A percentile compares a stretch with the other conserved stretches of the same genome.
Evolutionary conservation across 1,284 basidiomycete species (phyloP).

Genomic region (Neonothopanus nambi): DNA sequence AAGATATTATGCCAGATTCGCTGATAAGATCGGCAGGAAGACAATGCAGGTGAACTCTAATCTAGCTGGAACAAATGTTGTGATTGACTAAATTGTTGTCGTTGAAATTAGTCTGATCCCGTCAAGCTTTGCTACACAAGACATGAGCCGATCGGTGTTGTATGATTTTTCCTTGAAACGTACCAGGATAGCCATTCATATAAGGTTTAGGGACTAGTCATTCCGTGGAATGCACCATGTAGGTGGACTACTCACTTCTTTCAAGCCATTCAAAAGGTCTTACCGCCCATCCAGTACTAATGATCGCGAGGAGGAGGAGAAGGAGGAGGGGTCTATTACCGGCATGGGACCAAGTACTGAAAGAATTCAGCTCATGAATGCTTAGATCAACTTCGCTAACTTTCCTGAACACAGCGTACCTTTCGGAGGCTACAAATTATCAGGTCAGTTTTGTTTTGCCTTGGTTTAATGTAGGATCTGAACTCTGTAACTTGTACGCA

Average conservation of each 20-base stretch:
- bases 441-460: slow-evolving; percentile 36
- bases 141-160: slow-evolving; percentile 88
- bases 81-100: too few relatives aligned
- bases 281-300: slow-evolving; percentile 23
- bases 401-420: slow-evolving; percentile 4
- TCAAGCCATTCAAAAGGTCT: too few relatives aligned
- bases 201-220: slow-evolving; percentile 34
- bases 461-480: too few relatives aligned
- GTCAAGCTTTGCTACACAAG: slow-evolving; percentile 72
- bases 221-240: slow-evolving; percentile 55
- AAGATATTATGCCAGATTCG: slow-evolving; percentile 49
- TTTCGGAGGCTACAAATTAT: slow-evolving; percentile 47
- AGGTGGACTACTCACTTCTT: slow-evolving; percentile 23
- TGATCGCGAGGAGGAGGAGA: slow-evolving; percentile 80
- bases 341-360: too few relatives aligned
- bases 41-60: slow-evolving; percentile 53
- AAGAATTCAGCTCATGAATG: neutral
- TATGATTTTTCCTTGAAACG: slow-evolving; percentile 11
- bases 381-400: slow-evolving; percentile 8
- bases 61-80: too few relatives aligned
- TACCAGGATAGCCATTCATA: neutral
- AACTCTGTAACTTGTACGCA: too few relatives aligned
- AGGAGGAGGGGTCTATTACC: too few relatives aligned
- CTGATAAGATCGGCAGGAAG: slow-evolving; percentile 69
- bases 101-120: too few relatives aligned